phyloP scores from a whole-genome alignment of 2,329 filamentous ascomycete genomes.

The Helotiales sp. region DNA sequence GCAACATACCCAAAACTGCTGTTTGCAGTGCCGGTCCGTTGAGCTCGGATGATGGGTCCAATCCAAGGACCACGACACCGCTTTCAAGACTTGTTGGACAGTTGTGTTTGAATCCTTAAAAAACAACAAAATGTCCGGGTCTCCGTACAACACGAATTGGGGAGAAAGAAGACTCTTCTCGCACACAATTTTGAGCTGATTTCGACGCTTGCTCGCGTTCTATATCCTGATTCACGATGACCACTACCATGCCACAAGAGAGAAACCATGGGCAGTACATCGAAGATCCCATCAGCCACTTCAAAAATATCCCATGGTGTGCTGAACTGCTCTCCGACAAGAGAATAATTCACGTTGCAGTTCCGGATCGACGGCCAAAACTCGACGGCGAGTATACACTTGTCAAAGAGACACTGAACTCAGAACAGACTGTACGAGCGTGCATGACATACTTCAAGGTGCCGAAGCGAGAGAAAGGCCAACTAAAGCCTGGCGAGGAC shows the following conservation, averaged over 20 bases:
- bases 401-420: not conserved
- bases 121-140: too few relatives aligned
- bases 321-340: not conserved
- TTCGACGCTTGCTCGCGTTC: too few relatives aligned
- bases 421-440: not conserved
- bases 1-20: too few relatives aligned
- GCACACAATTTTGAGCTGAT: too few relatives aligned
- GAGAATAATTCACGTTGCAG: not conserved
- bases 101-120: too few relatives aligned
- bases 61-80: too few relatives aligned
- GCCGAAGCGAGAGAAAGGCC: not conserved
- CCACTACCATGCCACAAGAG: not conserved
- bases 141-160: too few relatives aligned
- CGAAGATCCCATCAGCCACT: not conserved
- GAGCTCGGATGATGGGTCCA: too few relatives aligned
- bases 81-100: too few relatives aligned
- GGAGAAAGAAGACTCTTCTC: too few relatives aligned
- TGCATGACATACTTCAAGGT: not conserved
- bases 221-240: not conserved
- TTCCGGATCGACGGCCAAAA: not conserved
- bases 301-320: not conserved
- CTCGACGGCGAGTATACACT: not conserved
- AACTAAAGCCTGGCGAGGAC: conserved; percentile 1
- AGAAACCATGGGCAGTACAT: not conserved
- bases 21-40: too few relatives aligned